A percentile compares a stretch with the other conserved stretches of the same genome.
Evolutionary conservation across 2,329 filamentous ascomycete genomes (phyloP).

Genomic region (Aureobasidium pullulans): DNA sequence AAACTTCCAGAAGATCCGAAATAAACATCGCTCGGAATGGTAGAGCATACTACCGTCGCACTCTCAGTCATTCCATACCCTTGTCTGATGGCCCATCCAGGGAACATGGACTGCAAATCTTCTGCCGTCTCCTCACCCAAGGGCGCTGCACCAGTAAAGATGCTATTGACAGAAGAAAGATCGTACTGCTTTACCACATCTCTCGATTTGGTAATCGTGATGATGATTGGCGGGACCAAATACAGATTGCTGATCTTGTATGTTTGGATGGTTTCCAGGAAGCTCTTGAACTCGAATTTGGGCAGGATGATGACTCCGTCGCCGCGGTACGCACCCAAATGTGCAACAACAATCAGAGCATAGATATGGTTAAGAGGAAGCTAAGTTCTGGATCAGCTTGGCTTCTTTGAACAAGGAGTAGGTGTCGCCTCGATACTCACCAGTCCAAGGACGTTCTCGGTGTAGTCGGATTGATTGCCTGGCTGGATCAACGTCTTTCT

Average conservation of each 20-base stretch:
- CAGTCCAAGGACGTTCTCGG: constrained; percentile 56
- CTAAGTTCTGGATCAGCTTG: not conserved
- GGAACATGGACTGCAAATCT: constrained; percentile 55
- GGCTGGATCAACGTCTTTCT: constrained; percentile 34
- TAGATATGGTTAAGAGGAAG: constrained; percentile 80
- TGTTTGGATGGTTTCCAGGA: constrained; percentile 56
- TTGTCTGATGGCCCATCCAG: constrained; percentile 57
- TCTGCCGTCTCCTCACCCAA: constrained; percentile 64
- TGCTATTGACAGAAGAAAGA: constrained; percentile 55
- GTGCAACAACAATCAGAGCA: constrained; percentile 62
- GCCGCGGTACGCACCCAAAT: constrained; percentile 59
- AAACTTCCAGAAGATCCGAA: constrained; percentile 67
- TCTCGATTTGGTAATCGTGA: constrained; percentile 62
- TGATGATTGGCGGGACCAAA: constrained; percentile 74
- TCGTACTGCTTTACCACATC: constrained; percentile 59
- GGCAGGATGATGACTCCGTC: constrained; percentile 66
- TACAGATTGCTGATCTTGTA: constrained; percentile 62
- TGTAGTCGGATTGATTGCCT: constrained; percentile 36
- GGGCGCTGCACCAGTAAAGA: constrained; percentile 74
- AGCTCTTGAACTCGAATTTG: constrained; percentile 65
- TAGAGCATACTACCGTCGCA: constrained; percentile 59
- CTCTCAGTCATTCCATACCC: constrained; percentile 77
- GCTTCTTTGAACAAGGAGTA: not conserved
- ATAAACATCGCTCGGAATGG: constrained; percentile 55
- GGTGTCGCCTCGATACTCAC: not conserved